Conservation (phyloP, 1,139 yeast genomes). For the Yamadazyma dushanensis region DNA sequence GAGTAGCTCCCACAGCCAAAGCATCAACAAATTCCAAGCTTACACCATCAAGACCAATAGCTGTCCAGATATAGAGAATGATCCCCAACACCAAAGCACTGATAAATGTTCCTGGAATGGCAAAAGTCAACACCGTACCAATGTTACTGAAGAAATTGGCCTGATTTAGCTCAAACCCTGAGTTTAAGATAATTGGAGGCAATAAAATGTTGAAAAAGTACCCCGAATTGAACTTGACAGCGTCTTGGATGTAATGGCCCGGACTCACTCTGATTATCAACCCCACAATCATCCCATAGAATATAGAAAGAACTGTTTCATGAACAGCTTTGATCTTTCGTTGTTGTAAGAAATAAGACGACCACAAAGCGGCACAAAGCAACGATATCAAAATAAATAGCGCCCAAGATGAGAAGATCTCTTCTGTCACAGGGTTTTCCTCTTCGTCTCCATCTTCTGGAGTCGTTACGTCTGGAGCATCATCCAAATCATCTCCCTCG, state of each 20-base stretch:
- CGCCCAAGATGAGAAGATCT: constrained; percentile 97
- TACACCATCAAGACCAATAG: constrained; percentile 85
- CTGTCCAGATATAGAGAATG: constrained; percentile 85
- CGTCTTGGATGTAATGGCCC: constrained; percentile 95
- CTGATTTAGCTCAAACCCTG: constrained; percentile 95
- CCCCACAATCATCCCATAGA: constrained; percentile 97
- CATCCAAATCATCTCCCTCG: constrained; percentile 30
- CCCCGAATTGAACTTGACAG: constrained; percentile 91
- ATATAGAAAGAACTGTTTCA: constrained; percentile 93
- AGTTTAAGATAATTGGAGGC: constrained; percentile 94
- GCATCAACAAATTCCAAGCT: constrained; percentile 93
- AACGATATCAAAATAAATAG: constrained; percentile 79
- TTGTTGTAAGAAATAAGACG: constrained; percentile 89
- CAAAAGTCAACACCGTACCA: constrained; percentile 89
- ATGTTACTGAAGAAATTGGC: constrained; percentile 91
- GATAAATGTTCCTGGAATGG: constrained; percentile 94
- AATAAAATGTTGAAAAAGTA: constrained; percentile 91
- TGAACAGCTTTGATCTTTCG: constrained; percentile 91
- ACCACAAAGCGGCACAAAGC: constrained; percentile 88
- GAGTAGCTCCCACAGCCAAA: constrained; percentile 93
- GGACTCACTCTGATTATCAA: constrained; percentile 85
- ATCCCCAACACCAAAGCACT: constrained; percentile 88
- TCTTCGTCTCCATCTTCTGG: constrained; percentile 65
- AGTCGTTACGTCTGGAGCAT: constrained; percentile 47
- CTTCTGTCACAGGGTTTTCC: constrained; percentile 92